Evolutionary conservation across 805 yeast genomes (phyloP).

Genomic region (Peterozyma toletana): DNA sequence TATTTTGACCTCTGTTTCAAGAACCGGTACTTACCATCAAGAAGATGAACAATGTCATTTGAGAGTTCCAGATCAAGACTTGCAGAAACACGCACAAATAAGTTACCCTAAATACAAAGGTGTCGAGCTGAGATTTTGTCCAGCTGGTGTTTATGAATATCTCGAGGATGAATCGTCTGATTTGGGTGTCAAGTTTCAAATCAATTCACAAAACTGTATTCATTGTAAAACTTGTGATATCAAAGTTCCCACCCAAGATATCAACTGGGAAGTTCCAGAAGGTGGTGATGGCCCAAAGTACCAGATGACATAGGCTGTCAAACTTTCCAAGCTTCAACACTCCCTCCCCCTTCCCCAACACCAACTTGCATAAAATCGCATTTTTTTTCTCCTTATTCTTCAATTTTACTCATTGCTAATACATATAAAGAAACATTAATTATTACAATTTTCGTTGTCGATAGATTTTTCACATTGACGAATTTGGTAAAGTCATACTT

Average conservation of each 20-base stretch:
- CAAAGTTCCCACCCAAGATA: slow-evolving; percentile 92
- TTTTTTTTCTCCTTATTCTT: too few relatives aligned
- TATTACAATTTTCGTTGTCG: neutral
- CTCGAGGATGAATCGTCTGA: slow-evolving; percentile 50
- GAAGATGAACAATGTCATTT: slow-evolving; percentile 92
- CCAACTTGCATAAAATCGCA: too few relatives aligned
- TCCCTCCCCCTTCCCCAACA: too few relatives aligned
- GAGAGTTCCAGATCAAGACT: slow-evolving; percentile 56
- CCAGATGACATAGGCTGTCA: slow-evolving; percentile 55
- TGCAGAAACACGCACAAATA: slow-evolving; percentile 55
- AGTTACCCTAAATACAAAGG: slow-evolving; percentile 79
- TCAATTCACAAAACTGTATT: slow-evolving; percentile 94
- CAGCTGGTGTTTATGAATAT: slow-evolving; percentile 98
- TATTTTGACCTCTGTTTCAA: slow-evolving; percentile 84
- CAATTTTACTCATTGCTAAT: too few relatives aligned
- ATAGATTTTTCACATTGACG: too few relatives aligned
- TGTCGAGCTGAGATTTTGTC: slow-evolving; percentile 88
- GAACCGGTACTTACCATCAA: slow-evolving; percentile 95
- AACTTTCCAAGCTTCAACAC: neutral
- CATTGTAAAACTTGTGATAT: slow-evolving; percentile 99
- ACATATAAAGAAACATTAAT: neutral
- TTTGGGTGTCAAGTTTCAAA: slow-evolving; percentile 77
- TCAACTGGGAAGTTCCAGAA: slow-evolving; percentile 96
- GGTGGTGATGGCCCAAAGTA: slow-evolving; percentile 99
- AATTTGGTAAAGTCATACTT: too few relatives aligned